Evolutionary conservation across 78 protist species (phyloP).

Genomic region (Capsaspora owczarzaki): DNA sequence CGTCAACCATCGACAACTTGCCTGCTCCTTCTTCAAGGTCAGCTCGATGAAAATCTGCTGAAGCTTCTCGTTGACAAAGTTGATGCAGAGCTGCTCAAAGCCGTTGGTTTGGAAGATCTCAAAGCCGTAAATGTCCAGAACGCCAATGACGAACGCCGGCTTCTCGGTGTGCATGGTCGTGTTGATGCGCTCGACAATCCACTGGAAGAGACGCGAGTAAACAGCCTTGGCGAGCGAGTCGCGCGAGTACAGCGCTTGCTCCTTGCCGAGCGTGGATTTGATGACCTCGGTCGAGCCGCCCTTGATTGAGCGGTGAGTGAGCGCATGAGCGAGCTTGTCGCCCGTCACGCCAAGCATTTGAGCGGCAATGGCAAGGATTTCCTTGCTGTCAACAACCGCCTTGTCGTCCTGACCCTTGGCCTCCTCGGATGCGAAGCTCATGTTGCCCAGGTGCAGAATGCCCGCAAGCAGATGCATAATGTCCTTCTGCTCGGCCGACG

Average conservation of each 20-base stretch:
- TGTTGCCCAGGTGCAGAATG: conserved; percentile 60
- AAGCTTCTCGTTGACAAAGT: conserved; percentile 76
- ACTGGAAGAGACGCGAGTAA: conserved; percentile 70
- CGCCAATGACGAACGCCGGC: conserved; percentile 46
- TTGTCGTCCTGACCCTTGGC: neutral
- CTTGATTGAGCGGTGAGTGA: neutral
- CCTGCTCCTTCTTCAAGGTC: conserved; percentile 59
- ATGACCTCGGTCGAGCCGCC: conserved; percentile 34
- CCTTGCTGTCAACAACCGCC: neutral
- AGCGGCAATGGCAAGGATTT: neutral
- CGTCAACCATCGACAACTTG: too few species aligned
- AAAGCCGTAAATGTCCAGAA: conserved; percentile 77
- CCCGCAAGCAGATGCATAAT: conserved; percentile 34
- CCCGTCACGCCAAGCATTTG: neutral
- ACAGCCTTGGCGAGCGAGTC: conserved; percentile 87
- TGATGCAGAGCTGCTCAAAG: conserved; percentile 88
- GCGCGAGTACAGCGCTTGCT: conserved; percentile 45
- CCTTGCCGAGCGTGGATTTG: conserved; percentile 16
- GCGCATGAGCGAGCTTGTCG: neutral
- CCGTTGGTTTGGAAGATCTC: conserved; percentile 50
- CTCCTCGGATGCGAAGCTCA: conserved; percentile 14
- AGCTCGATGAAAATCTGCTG: conserved; percentile 79
- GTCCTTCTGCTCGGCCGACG: conserved; percentile 48
- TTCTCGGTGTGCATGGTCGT: neutral
- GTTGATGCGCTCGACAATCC: conserved; percentile 69